A percentile compares a stretch with the other conserved stretches of the same genome.
Conservation (phyloP, 2,329 filamentous ascomycete genomes). For the Didymella keratinophila region DNA sequence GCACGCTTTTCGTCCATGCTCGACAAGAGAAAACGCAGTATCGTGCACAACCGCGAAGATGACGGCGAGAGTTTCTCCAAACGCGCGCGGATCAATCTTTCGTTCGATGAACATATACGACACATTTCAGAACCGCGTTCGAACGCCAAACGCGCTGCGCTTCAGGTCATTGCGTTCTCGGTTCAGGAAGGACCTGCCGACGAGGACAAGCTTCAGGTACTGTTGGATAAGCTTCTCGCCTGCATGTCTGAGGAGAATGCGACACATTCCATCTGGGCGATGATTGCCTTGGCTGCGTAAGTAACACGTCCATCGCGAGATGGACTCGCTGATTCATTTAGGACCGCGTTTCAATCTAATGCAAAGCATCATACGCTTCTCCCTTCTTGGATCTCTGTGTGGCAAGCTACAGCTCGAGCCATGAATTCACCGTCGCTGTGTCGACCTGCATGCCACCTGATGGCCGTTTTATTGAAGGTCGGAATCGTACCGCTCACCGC, state of each 20-base stretch:
- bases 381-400: constrained; percentile 72
- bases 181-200: constrained; percentile 50
- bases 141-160: constrained; percentile 56
- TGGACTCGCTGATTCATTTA: constrained; percentile 16
- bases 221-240: constrained; percentile 66
- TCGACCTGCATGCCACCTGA: constrained; percentile 77
- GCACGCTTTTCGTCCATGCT: constrained; percentile 49
- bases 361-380: constrained; percentile 47
- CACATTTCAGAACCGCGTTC: constrained; percentile 45
- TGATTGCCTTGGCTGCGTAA: constrained; percentile 82
- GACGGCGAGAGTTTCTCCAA: constrained; percentile 43
- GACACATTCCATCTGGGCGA: constrained; percentile 75
- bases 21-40: constrained; percentile 36
- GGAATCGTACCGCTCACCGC: constrained; percentile 72
- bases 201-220: constrained; percentile 61
- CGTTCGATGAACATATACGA: constrained; percentile 53
- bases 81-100: constrained; percentile 48
- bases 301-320: constrained; percentile 29
- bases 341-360: constrained; percentile 42
- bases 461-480: constrained; percentile 72
- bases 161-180: constrained; percentile 64
- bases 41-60: constrained; percentile 28
- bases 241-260: constrained; percentile 74
- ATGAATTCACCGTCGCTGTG: constrained; percentile 75
- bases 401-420: constrained; percentile 76